Evolutionary conservation across 228 moss, liverwort and hornwort genomes (phyloP).

Genomic region (Sphagnum magellanicum): DNA sequence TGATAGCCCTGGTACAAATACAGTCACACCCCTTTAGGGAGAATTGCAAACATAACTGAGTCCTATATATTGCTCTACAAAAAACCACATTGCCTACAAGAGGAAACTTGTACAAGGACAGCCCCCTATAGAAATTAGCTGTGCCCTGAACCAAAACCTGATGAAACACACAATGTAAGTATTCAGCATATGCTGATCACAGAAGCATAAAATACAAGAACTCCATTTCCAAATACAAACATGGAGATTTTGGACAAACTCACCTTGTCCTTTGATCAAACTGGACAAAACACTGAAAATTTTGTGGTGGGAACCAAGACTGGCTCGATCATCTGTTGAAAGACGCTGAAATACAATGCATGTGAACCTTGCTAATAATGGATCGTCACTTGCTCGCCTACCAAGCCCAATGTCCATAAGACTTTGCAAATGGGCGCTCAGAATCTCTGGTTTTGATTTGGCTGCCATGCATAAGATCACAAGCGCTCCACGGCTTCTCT

Average conservation of each 20-base stretch:
- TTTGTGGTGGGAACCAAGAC: slow-evolving; percentile 67
- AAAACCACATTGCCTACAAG: too few relatives aligned
- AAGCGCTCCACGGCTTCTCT: slow-evolving; percentile 82
- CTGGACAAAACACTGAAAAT: slow-evolving; percentile 71
- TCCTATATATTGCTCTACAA: too few relatives aligned
- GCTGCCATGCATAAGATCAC: slow-evolving; percentile 88
- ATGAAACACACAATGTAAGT: too few relatives aligned
- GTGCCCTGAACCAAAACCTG: too few relatives aligned
- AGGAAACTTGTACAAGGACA: too few relatives aligned
- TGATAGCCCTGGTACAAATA: slow-evolving; percentile 48
- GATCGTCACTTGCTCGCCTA: slow-evolving; percentile 86
- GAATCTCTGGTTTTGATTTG: slow-evolving; percentile 71
- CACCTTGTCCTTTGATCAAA: slow-evolving; percentile 63
- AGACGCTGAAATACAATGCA: slow-evolving; percentile 92
- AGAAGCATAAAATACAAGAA: too few relatives aligned
- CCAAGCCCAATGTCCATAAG: slow-evolving; percentile 88
- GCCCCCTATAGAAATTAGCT: too few relatives aligned
- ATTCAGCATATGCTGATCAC: too few relatives aligned
- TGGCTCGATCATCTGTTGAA: slow-evolving; percentile 51
- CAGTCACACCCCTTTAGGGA: too few relatives aligned
- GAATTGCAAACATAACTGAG: too few relatives aligned
- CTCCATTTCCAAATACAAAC: too few relatives aligned
- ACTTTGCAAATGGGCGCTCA: slow-evolving; percentile 82
- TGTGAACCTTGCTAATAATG: slow-evolving; percentile 83
- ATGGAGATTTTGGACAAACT: not conserved